These are phyloP conservation scores for Aspergillus pseudonomiae DNA, from an alignment of 2,329 filamentous ascomycete genomes.

Conservation along the genomic window DNA sequence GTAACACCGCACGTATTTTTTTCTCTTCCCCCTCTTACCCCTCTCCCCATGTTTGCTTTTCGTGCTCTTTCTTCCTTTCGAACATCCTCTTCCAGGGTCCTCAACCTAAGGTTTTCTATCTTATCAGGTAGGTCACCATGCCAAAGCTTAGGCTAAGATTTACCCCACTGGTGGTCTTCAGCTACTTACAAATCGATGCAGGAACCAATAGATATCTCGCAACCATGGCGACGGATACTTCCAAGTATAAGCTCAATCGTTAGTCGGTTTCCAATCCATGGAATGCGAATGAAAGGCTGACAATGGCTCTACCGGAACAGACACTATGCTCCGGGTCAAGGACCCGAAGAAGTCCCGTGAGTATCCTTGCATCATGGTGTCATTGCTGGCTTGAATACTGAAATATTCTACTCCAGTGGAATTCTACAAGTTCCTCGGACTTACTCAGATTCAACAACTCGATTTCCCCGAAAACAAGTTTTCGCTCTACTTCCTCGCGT, in stretches of 20 bases:
- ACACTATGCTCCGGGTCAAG: slow-evolving; percentile 84
- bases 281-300: slow-evolving; percentile 16
- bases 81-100: slow-evolving; percentile 28
- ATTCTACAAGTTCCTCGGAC: slow-evolving; percentile 91
- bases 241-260: slow-evolving; percentile 68
- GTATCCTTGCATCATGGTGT: slow-evolving; percentile 20
- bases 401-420: slow-evolving; percentile 60
- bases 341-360: slow-evolving; percentile 79
- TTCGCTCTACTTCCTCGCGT: slow-evolving; percentile 92
- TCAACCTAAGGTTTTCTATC: slow-evolving; percentile 25
- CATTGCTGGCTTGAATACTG: neutral
- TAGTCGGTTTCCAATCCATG: slow-evolving; percentile 36
- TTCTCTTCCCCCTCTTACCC: slow-evolving; percentile 13
- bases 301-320: slow-evolving; percentile 27
- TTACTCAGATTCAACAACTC: slow-evolving; percentile 80
- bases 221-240: slow-evolving; percentile 60
- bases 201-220: slow-evolving; percentile 39
- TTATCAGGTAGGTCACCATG: slow-evolving; percentile 19
- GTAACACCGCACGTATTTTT: slow-evolving; percentile 6
- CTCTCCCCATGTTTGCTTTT: slow-evolving; percentile 28
- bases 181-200: slow-evolving; percentile 17
- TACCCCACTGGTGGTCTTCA: neutral
- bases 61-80: slow-evolving; percentile 18
- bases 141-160: neutral
- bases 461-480: slow-evolving; percentile 87